Conservation (phyloP, 106 monocot species). For the Dendrobium officinale region DNA sequence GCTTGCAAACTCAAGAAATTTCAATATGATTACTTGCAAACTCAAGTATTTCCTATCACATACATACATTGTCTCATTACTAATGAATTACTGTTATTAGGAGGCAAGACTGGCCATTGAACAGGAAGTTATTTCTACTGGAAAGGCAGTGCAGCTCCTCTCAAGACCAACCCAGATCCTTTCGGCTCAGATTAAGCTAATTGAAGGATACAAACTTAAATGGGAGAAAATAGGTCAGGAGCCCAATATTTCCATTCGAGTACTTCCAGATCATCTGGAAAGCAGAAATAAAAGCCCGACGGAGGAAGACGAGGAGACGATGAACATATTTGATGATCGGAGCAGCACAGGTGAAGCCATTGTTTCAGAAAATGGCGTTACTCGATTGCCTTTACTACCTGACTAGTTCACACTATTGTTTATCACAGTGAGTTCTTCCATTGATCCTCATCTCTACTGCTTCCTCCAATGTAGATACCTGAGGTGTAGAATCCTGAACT, state of each 20-base stretch:
- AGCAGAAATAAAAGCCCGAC: background rate
- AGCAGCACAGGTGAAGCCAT: background rate
- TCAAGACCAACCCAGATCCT: conserved; percentile 50
- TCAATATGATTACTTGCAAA: no score
- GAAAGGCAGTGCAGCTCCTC: conserved; percentile 54
- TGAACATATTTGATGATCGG: conserved; percentile 6
- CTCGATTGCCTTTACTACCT: conserved; percentile 25
- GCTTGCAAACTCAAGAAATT: no score
- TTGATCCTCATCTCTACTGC: background rate
- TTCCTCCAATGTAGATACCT: background rate
- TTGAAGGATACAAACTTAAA: conserved; percentile 56
- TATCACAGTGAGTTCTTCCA: background rate
- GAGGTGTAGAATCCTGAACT: background rate
- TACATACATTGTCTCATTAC: conserved; percentile 1
- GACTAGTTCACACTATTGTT: conserved; percentile 5
- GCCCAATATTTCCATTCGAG: conserved; percentile 34
- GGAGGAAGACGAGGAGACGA: background rate
- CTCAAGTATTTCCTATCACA: no score
- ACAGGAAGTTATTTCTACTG: conserved; percentile 66
- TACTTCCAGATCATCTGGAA: conserved; percentile 42
- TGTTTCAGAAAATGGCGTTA: conserved; percentile 17
- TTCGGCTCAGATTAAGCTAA: conserved; percentile 46
- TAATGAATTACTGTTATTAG: conserved; percentile 19
- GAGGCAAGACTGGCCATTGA: conserved; percentile 86
- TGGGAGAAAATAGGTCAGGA: conserved; percentile 47